Evolutionary conservation across 164 flowering plant species (phyloP).

Genomic region (Litsea cubeba): DNA sequence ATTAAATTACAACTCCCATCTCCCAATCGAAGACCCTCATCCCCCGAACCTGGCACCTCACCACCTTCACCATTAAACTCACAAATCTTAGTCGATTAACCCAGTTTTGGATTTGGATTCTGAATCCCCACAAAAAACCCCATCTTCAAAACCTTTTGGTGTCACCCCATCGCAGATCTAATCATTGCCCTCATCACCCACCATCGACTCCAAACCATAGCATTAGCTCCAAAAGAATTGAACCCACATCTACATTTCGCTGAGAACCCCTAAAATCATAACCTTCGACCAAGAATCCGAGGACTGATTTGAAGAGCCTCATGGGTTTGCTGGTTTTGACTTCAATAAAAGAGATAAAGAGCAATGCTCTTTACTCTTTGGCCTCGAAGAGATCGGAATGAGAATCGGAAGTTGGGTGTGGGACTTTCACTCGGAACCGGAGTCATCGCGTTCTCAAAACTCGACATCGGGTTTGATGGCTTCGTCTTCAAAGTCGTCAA

Average conservation of each 20-base stretch:
- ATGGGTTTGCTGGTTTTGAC: slow-evolving; percentile 31
- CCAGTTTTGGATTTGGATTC: slow-evolving; percentile 11
- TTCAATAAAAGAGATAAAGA: slow-evolving; percentile 45
- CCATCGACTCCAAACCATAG: slow-evolving; percentile 18
- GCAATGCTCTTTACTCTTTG: slow-evolving; percentile 34
- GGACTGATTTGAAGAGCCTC: not conserved
- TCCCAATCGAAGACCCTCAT: slow-evolving; percentile 13
- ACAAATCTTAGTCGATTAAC: slow-evolving; percentile 9
- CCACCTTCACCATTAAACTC: slow-evolving; percentile 18
- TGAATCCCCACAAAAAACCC: slow-evolving; percentile 24
- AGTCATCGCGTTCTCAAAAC: slow-evolving; percentile 9
- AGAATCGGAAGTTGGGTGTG: not conserved
- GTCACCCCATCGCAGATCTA: slow-evolving; percentile 30
- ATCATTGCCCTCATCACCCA: slow-evolving; percentile 7
- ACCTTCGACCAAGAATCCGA: not conserved
- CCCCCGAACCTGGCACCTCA: slow-evolving; percentile 19
- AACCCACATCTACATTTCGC: slow-evolving; percentile 25
- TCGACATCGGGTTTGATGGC: not conserved
- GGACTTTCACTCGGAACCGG: slow-evolving; percentile 16
- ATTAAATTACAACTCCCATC: not conserved
- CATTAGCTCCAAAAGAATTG: slow-evolving; percentile 22
- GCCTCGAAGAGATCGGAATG: not conserved
- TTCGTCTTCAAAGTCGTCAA: not conserved
- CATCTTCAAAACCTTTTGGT: slow-evolving; percentile 30
- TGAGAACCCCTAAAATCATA: slow-evolving; percentile 9